phyloP scores from a whole-genome alignment of 1,139 yeast genomes.

The Citeromyces siamensis region DNA sequence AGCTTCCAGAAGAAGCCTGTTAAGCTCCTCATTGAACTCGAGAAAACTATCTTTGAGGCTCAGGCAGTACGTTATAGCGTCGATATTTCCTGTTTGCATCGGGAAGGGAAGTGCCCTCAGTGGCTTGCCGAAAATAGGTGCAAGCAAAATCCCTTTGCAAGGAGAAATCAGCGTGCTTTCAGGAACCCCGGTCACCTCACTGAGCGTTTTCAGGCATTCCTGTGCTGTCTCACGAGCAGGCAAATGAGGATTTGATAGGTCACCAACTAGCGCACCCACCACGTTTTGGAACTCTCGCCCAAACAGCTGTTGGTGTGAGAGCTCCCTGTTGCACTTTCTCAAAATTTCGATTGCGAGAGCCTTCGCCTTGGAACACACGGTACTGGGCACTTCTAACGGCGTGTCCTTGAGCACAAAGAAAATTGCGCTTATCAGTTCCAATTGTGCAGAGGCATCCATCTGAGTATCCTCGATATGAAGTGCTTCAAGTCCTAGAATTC shows the following conservation, averaged over 20 bases:
- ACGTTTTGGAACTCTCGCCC: slow-evolving; percentile 77
- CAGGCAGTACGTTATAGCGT: slow-evolving; percentile 86
- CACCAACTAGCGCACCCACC: slow-evolving; percentile 81
- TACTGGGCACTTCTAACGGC: slow-evolving; percentile 78
- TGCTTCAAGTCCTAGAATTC: slow-evolving; percentile 70
- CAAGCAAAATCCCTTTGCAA: slow-evolving; percentile 67
- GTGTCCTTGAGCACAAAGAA: slow-evolving; percentile 87
- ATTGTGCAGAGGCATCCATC: slow-evolving; percentile 63
- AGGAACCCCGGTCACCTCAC: slow-evolving; percentile 59
- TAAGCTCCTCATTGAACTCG: slow-evolving; percentile 80
- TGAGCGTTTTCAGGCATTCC: slow-evolving; percentile 50
- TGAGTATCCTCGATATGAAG: slow-evolving; percentile 59
- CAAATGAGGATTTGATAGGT: slow-evolving; percentile 78
- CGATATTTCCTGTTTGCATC: slow-evolving; percentile 97
- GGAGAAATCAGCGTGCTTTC: slow-evolving; percentile 70
- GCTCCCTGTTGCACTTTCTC: slow-evolving; percentile 48
- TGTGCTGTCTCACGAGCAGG: slow-evolving; percentile 79
- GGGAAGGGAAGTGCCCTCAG: slow-evolving; percentile 94
- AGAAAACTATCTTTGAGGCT: slow-evolving; percentile 72
- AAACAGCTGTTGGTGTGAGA: slow-evolving; percentile 45
- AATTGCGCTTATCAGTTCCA: slow-evolving; percentile 76
- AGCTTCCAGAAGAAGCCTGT: slow-evolving; percentile 77
- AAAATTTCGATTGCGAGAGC: slow-evolving; percentile 52
- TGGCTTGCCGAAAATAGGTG: slow-evolving; percentile 96
- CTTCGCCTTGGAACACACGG: slow-evolving; percentile 63